Conservation (phyloP, 2,329 filamentous ascomycete genomes). For the Zalaria sp. region DNA sequence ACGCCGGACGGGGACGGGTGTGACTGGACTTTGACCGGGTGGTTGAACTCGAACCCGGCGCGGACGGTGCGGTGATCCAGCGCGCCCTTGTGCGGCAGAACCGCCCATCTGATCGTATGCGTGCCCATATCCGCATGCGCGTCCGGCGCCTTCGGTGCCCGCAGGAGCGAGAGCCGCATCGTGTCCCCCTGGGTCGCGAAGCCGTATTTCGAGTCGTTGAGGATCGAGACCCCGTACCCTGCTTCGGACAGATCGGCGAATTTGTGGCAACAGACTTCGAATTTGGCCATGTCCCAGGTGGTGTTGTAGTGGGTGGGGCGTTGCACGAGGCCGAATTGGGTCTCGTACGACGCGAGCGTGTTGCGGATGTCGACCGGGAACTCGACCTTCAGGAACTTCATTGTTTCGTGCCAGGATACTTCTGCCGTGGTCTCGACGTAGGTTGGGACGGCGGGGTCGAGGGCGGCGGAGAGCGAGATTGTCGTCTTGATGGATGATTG, state of each 20-base stretch:
- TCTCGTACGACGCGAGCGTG: slow-evolving; percentile 89
- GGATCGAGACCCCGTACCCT: slow-evolving; percentile 81
- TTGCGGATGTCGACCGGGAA: slow-evolving; percentile 88
- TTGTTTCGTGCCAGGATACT: slow-evolving; percentile 93
- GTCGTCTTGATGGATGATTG: slow-evolving; percentile 76
- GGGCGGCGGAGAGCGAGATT: slow-evolving; percentile 60
- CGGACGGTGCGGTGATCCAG: slow-evolving; percentile 62
- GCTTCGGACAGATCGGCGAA: slow-evolving; percentile 83
- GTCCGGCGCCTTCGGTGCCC: slow-evolving; percentile 84
- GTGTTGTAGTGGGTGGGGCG: slow-evolving; percentile 98
- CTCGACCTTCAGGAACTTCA: slow-evolving; percentile 97
- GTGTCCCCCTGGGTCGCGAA: slow-evolving; percentile 80
- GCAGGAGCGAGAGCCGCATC: slow-evolving; percentile 78
- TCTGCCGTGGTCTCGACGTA: slow-evolving; percentile 68
- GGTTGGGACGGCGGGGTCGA: slow-evolving; percentile 40
- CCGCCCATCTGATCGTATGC: slow-evolving; percentile 79
- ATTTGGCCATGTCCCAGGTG: slow-evolving; percentile 94
- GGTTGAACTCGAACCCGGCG: slow-evolving; percentile 83
- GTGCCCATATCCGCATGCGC: slow-evolving; percentile 79
- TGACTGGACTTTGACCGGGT: slow-evolving; percentile 49
- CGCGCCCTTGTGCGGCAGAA: slow-evolving; percentile 66
- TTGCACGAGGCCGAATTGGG: slow-evolving; percentile 77
- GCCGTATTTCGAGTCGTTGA: slow-evolving; percentile 93
- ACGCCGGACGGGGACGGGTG: slow-evolving; percentile 13
- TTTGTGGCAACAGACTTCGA: slow-evolving; percentile 91